phyloP scores from a whole-genome alignment of 768 basidiomycete genomes.

The Hemileccinum rubropunctum region DNA sequence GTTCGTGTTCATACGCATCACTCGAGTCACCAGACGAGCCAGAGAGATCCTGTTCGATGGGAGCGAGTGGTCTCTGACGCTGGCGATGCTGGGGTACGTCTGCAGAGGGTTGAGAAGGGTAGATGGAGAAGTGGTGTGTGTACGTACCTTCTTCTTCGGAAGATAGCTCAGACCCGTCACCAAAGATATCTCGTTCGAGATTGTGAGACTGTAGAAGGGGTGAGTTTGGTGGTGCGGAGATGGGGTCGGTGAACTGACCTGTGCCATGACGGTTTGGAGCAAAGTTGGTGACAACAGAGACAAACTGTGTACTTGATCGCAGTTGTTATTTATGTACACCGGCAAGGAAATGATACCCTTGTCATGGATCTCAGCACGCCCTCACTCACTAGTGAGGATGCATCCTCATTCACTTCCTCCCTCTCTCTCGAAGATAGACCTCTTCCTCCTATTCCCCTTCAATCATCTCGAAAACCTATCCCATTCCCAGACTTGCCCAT shows the following conservation, averaged over 20 bases:
- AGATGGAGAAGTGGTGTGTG: not conserved
- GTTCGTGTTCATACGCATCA: constrained; percentile 52
- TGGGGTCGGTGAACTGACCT: no score
- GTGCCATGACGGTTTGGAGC: no score
- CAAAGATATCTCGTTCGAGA: constrained; percentile 75
- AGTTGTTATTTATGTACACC: no score
- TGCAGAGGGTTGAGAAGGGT: constrained; percentile 19
- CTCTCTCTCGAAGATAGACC: constrained; percentile 15
- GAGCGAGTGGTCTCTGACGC: constrained; percentile 29
- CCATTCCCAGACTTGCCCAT: not conserved
- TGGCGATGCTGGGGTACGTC: constrained; percentile 44
- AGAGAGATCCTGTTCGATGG: constrained; percentile 35
- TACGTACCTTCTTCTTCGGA: constrained; percentile 58
- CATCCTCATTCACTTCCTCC: constrained; percentile 14
- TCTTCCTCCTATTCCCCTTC: constrained; percentile 18
- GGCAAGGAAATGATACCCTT: no score
- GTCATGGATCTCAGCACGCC: constrained; percentile 14
- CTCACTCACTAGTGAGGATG: constrained; percentile 29
- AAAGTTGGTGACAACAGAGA: no score
- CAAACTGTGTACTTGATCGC: no score
- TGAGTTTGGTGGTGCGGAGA: not conserved
- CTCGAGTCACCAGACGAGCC: constrained; percentile 41
- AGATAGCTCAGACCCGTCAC: constrained; percentile 82
- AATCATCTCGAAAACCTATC: not conserved
- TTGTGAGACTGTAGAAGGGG: constrained; percentile 17